These are phyloP conservation scores for Saccharomycopsis capsularis DNA, from an alignment of 805 yeast genomes.

Conservation along the genomic window DNA sequence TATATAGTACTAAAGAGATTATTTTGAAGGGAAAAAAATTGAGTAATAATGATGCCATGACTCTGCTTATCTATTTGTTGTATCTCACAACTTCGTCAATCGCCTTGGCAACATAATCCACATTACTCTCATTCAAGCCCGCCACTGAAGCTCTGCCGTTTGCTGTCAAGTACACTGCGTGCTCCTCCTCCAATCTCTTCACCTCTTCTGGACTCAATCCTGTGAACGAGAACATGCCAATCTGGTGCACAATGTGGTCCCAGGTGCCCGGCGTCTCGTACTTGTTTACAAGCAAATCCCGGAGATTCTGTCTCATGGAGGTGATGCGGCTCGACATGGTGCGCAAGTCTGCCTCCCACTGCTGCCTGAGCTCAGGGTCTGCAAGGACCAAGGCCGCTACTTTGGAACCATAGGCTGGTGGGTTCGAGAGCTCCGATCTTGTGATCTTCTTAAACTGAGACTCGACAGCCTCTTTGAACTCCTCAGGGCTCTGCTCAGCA, in stretches of 20 bases:
- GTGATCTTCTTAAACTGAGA: constrained; percentile 79
- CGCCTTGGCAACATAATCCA: constrained; percentile 62
- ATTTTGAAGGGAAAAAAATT: no score
- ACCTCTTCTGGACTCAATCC: constrained; percentile 72
- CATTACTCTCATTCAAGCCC: constrained; percentile 76
- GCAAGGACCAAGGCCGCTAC: constrained; percentile 73
- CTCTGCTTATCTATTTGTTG: no score
- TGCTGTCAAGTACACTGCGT: constrained; percentile 74
- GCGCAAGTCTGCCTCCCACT: constrained; percentile 80
- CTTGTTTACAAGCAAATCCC: constrained; percentile 48
- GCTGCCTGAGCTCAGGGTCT: constrained; percentile 47
- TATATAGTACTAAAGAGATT: no score
- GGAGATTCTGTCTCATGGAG: constrained; percentile 59
- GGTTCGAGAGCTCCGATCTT: constrained; percentile 86
- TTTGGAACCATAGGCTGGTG: constrained; percentile 91
- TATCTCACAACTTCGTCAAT: constrained; percentile 40
- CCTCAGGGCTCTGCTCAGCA: constrained; percentile 29
- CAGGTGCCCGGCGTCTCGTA: constrained; percentile 56
- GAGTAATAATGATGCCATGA: no score
- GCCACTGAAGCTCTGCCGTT: constrained; percentile 92
- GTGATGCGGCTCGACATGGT: constrained; percentile 74
- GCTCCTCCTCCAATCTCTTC: constrained; percentile 57
- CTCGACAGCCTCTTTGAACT: constrained; percentile 39
- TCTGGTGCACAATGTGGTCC: constrained; percentile 81
- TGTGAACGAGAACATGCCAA: constrained; percentile 96